These are phyloP conservation scores for Theileria equi DNA, from an alignment of 169 alveolate genomes.

Conservation along the genomic window DNA sequence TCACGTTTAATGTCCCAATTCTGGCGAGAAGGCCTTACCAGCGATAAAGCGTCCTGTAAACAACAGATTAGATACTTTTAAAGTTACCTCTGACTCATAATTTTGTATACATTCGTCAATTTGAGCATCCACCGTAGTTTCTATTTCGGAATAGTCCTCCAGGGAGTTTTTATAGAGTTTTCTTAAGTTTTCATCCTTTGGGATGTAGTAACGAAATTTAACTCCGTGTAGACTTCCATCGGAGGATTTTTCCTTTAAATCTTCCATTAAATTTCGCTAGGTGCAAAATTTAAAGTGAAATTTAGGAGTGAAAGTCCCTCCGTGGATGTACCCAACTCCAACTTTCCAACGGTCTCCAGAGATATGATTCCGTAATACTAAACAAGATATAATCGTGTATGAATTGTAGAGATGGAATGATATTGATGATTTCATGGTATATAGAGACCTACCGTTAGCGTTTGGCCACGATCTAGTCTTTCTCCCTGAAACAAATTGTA, in stretches of 20 bases:
- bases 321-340: constrained; percentile 44
- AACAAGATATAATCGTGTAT: not conserved
- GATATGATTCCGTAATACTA: constrained; percentile 36
- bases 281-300: constrained; percentile 30
- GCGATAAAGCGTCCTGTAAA: constrained; percentile 55
- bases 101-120: constrained; percentile 31
- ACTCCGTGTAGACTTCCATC: constrained; percentile 45
- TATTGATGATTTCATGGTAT: not conserved
- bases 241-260: constrained; percentile 7
- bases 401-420: not conserved
- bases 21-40: constrained; percentile 58
- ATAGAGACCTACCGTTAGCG: constrained; percentile 37
- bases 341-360: constrained; percentile 53
- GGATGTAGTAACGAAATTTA: constrained; percentile 54
- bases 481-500: constrained; percentile 30
- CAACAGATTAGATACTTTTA: not conserved
- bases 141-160: constrained; percentile 57
- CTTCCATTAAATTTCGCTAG: constrained; percentile 23
- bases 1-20: constrained; percentile 80
- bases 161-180: constrained; percentile 35
- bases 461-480: constrained; percentile 26
- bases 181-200: constrained; percentile 53
- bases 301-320: constrained; percentile 37
- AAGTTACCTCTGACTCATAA: constrained; percentile 36
- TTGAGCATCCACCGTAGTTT: constrained; percentile 42